Evolutionary conservation across 768 basidiomycete species (phyloP), one percentile per base, ranked within the genome.

Genomic region (Cystofilobasidium ferigula): DNA sequence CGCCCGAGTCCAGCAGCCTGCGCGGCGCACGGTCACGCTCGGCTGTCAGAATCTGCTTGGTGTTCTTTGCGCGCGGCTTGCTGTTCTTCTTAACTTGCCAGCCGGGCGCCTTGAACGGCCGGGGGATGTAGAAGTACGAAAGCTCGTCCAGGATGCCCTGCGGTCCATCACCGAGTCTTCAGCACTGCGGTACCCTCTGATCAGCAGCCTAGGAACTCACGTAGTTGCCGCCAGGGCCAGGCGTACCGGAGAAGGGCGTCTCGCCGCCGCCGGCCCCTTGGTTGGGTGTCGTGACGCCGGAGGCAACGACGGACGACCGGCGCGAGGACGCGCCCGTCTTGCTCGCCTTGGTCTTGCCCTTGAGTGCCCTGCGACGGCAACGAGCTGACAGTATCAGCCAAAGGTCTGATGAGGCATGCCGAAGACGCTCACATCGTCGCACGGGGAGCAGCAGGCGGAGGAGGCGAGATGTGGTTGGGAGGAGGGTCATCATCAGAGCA

Each of bases 11-110:
- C 24, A 67, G 34, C 38, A 67, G 43, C n/a, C 48, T 36, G 22
- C 65, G 32, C 13, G 65, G 58, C 36, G 26, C 40, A 16, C 65
- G 22, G 12, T 67, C 65, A 18, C 65, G 54, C 32, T 68, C 67
- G n/a, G 61, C 61, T 26, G 42, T 54, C 42, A 68, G 43, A 5
- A 68, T 57, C 67, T 68, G 67, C 57, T 68, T 68, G 16, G 40
- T 14, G n/a, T 61, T 67, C 40, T 38, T 43, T 3, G 65, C 45
- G 13, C 63, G 42, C 18, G 60, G 36, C 16, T 53, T 54, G 14
- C 56, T 62, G 24, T 62, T 45, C 30, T 68, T 68, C 57, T 63
- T 58, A 32, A 28, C 35, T 28, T 63, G 61, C 61, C 62, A 68
- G 30, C 22, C 36, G 3, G 61, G 35, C 34, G 35, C 22, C 40